phyloP scores from a whole-genome alignment of 2,329 filamentous ascomycete species.

The Aspergillus jensenii region DNA sequence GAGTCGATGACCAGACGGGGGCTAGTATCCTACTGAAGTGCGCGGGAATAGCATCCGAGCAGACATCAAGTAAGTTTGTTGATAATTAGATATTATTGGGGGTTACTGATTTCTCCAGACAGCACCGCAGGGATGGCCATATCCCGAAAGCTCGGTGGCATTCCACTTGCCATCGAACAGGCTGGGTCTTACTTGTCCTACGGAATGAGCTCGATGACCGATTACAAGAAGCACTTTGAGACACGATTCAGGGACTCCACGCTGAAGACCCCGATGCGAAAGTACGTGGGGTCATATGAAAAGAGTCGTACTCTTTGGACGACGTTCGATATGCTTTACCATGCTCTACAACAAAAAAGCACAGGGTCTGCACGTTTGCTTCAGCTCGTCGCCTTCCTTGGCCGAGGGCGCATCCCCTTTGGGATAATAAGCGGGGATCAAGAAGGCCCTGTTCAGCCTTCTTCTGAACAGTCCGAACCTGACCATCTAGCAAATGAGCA shows the following conservation, averaged over 20 bases:
- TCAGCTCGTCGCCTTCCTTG: not conserved
- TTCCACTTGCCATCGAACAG: constrained; percentile 6
- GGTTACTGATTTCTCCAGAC: not conserved
- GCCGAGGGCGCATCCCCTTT: not conserved
- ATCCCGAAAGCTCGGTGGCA: constrained; percentile 3
- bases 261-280: not conserved
- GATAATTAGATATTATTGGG: not conserved
- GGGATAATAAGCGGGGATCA: not conserved
- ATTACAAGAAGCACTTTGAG: constrained; percentile 1
- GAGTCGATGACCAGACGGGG: not conserved
- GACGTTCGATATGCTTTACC: constrained; percentile 4
- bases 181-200: constrained; percentile 3
- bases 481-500: too few relatives aligned
- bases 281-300: constrained; percentile 3
- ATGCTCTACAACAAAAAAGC: not conserved
- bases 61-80: not conserved
- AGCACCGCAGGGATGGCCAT: not conserved
- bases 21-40: not conserved
- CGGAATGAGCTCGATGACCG: not conserved
- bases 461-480: not conserved
- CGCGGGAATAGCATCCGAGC: not conserved
- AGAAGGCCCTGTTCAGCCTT: too few relatives aligned
- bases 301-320: constrained; percentile 7
- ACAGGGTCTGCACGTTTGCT: not conserved
- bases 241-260: not conserved